Evolutionary conservation across 192 early-diverging fungal species (phyloP).

Genomic region (Lunasporangiospora selenospora): DNA sequence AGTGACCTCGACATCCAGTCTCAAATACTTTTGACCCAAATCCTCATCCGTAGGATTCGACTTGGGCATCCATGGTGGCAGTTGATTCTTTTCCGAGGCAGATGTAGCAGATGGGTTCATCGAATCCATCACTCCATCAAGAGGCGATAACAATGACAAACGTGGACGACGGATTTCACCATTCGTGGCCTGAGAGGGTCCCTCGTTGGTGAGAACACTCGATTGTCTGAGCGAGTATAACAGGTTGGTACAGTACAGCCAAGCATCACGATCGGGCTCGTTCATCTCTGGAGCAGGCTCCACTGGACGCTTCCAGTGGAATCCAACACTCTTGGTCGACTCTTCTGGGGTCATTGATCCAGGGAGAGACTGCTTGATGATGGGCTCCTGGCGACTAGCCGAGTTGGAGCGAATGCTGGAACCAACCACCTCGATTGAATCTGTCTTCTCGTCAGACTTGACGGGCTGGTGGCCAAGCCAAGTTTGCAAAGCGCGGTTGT

Average conservation of each 20-base stretch:
- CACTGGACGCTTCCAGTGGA: conserved; percentile 14
- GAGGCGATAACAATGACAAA: conserved; percentile 38
- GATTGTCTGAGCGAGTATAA: conserved; percentile 38
- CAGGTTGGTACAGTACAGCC: conserved; percentile 33
- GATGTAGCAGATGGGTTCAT: conserved; percentile 19
- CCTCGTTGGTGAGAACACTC: conserved; percentile 28
- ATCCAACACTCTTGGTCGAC: conserved; percentile 40
- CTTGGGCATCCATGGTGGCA: conserved; percentile 48
- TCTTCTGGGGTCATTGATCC: too few relatives aligned
- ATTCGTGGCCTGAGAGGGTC: conserved; percentile 35
- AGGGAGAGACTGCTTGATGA: not conserved
- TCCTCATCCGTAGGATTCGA: conserved; percentile 28
- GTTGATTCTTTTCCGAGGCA: conserved; percentile 8
- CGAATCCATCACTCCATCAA: conserved; percentile 28
- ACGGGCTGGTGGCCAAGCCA: conserved; percentile 45
- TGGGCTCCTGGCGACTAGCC: conserved; percentile 8
- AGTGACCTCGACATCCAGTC: conserved; percentile 78
- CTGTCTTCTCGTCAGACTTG: not conserved
- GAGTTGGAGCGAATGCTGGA: not conserved
- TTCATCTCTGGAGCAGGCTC: conserved; percentile 9
- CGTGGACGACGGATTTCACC: conserved; percentile 44
- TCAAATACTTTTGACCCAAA: conserved; percentile 62
- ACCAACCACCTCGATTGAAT: not conserved
- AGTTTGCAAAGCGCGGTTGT: conserved; percentile 41
- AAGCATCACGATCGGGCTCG: conserved; percentile 38